Base-by-base conservation (phyloP, 352 stramenopile genomes). In the Hyaloperonospora brassicae region DNA sequence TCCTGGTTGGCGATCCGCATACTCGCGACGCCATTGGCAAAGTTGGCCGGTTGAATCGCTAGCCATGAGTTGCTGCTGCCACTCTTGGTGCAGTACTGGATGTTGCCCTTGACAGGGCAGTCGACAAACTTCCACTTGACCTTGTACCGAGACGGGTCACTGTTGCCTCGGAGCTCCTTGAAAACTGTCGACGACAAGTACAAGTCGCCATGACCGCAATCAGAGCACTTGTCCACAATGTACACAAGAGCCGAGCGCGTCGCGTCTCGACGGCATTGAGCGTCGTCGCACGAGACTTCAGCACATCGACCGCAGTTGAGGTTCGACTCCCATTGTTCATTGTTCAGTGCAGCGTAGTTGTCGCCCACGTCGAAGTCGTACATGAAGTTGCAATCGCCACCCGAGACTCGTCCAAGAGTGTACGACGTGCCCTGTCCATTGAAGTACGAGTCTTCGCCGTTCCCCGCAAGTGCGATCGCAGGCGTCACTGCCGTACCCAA, bases 331-430 rank as follows among this genome's bases (percentile, higher is more conserved):
- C 77, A 88, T 51, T 86, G 77, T 0, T 57, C 43, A 45, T 55
- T 63, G 46, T 85, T 88, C 30, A 90, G 53, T 10, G 77, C 77
- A 0, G 76, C 77, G 44, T 86, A 86, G 47, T 85, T 76, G 36
- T 64, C 70, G 14, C 45, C 70, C 5, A 59, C 57, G 1, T 41
- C 50, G 0, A 72, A 65, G 41, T 71, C 71, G 45, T 61, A 62
- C 74, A 86, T 84, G 47, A 86, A 81, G 57, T 84, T 84, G 62
- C 80, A 88, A 25, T 70, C 81, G 34, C 72, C 73, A 1, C 50
- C 48, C 5, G 63, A 76, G n/a, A 70, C 40, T 35, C 66, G 43
- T 23, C 52, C 63, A 8, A 84, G 65, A 21, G 52, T 66, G 59
- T 85, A 82, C 13, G 62, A 62, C 14, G n/a, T 44, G 22, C 10